phyloP scores from a whole-genome alignment of 306 rosid genomes.

The Lotus japonicus region DNA sequence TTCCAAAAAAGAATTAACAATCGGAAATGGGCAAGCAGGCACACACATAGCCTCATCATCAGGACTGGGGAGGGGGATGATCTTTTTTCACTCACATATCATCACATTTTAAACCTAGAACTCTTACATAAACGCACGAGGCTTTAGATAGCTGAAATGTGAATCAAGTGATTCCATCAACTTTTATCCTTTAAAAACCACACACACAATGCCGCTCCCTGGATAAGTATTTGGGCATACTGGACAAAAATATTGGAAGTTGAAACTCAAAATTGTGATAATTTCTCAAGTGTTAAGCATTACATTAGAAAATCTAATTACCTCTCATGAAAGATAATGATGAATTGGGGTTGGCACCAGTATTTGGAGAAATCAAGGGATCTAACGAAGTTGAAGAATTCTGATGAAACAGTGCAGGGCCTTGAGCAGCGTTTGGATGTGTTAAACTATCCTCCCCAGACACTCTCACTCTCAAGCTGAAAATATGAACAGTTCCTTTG shows the following conservation, averaged over 20 bases:
- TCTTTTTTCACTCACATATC: not conserved
- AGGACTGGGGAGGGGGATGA: not conserved
- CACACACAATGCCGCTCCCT: not conserved
- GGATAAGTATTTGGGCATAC: constrained; percentile 1
- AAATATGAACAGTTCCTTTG: constrained; percentile 87
- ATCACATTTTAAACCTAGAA: not conserved
- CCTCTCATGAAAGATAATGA: constrained; percentile 94
- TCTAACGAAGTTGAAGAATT: constrained; percentile 74
- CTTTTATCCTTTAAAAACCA: not conserved
- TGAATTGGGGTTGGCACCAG: constrained; percentile 79
- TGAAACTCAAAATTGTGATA: constrained; percentile 9
- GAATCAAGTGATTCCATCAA: constrained; percentile 13
- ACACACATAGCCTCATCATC: not conserved
- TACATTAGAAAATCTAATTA: constrained; percentile 23
- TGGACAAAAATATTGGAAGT: not conserved
- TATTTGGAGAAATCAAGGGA: constrained; percentile 61
- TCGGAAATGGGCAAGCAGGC: not conserved
- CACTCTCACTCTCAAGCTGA: constrained; percentile 83
- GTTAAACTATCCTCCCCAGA: constrained; percentile 49
- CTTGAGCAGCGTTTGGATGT: constrained; percentile 38
- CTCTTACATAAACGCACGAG: not conserved
- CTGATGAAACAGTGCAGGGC: constrained; percentile 53
- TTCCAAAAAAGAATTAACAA: not conserved
- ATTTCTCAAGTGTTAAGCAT: constrained; percentile 1
- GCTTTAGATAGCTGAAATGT: not conserved